Conservation (phyloP, 148 eudicot genomes). For the Fallopia convolvulus region DNA sequence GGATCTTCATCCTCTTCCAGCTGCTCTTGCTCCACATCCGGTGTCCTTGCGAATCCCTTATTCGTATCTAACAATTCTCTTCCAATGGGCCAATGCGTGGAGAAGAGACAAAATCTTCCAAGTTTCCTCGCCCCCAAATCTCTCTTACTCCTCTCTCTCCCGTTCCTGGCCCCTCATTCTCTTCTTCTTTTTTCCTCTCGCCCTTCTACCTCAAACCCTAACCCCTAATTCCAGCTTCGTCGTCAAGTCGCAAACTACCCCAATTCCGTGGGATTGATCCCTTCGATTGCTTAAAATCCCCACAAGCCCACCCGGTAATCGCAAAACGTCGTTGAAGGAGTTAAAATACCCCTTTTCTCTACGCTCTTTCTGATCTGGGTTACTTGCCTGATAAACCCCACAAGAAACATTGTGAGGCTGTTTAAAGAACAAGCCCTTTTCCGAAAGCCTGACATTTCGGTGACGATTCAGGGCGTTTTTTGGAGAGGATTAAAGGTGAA, state of each 20-base stretch:
- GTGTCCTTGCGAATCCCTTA: neutral
- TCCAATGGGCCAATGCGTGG: slow-evolving; percentile 88
- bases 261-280: slow-evolving; percentile 27
- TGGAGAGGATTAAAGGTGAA: slow-evolving; percentile 41
- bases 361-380: slow-evolving; percentile 72
- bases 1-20: neutral
- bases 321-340: slow-evolving; percentile 72
- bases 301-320: slow-evolving; percentile 76
- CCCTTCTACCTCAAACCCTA: slow-evolving; percentile 24
- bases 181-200: slow-evolving; percentile 39
- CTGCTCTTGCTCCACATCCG: neutral
- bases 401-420: slow-evolving; percentile 67
- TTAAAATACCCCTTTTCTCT: slow-evolving; percentile 69
- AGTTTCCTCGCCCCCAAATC: slow-evolving; percentile 39
- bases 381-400: slow-evolving; percentile 77
- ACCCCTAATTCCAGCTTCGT: slow-evolving; percentile 19
- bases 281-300: slow-evolving; percentile 58
- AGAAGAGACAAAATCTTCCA: slow-evolving; percentile 52
- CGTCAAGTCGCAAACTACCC: slow-evolving; percentile 15
- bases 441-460: slow-evolving; percentile 71
- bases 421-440: slow-evolving; percentile 76
- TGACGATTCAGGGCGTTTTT: slow-evolving; percentile 54
- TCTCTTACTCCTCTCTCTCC: slow-evolving; percentile 40
- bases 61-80: neutral
- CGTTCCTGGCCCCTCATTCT: slow-evolving; percentile 43